Percentiles rank a stretch among this genome's conserved stretches.
Evolutionary conservation across 73 alveolate species (phyloP).

Genomic region (Stentor coeruleus): DNA sequence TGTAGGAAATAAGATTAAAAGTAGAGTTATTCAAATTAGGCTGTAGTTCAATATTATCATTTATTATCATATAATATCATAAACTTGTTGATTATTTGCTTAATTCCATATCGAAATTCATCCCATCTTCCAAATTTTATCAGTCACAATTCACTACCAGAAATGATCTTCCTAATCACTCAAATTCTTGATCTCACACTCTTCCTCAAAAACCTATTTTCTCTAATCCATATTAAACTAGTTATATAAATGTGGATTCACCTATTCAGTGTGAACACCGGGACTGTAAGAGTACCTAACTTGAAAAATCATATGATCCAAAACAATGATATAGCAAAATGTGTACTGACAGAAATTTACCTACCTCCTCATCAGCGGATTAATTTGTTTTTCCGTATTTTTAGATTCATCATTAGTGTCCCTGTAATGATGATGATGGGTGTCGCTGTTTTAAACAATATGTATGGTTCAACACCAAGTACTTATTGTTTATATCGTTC

Average conservation of each 20-base stretch:
- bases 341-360: constrained; percentile 38
- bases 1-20: too few relatives aligned
- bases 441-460: constrained; percentile 24
- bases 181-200: too few relatives aligned
- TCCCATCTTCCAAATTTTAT: too few relatives aligned
- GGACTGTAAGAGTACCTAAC: constrained; percentile 38
- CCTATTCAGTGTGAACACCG: constrained; percentile 18
- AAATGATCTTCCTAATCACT: too few relatives aligned
- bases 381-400: constrained; percentile 29
- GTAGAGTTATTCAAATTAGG: too few relatives aligned
- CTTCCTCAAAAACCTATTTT: too few relatives aligned
- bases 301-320: constrained; percentile 53
- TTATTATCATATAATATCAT: too few relatives aligned
- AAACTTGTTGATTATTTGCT: too few relatives aligned
- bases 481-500: constrained; percentile 28
- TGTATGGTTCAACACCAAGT: constrained; percentile 25
- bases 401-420: constrained; percentile 48
- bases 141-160: too few relatives aligned
- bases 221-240: too few relatives aligned
- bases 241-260: constrained; percentile 28
- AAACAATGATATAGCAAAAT: constrained; percentile 55
- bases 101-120: too few relatives aligned
- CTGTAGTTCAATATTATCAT: too few relatives aligned
- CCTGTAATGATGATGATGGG: constrained; percentile 41
- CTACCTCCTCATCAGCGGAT: constrained; percentile 60